Conservation (phyloP, 2,329 filamentous ascomycete genomes). For the Delphinella strobiligena region DNA sequence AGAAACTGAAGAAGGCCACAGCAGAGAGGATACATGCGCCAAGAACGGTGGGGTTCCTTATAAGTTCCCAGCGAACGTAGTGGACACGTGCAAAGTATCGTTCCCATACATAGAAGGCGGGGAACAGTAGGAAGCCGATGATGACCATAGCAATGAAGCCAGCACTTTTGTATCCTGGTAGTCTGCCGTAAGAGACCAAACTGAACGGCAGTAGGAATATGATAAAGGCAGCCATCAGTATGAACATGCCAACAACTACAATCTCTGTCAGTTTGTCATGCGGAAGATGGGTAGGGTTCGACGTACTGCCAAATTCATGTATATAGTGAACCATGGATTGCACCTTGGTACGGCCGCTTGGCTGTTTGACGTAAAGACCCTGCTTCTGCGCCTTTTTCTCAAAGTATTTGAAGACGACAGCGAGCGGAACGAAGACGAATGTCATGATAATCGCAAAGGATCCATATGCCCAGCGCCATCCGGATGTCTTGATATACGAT, state of each 20-base stretch:
- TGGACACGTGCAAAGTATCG: slow-evolving; percentile 42
- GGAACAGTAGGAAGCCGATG: slow-evolving; percentile 18
- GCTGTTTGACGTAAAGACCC: slow-evolving; percentile 13
- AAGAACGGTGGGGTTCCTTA: slow-evolving; percentile 38
- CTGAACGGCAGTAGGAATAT: slow-evolving; percentile 13
- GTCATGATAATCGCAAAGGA: slow-evolving; percentile 20
- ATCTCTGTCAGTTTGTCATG: slow-evolving; percentile 6
- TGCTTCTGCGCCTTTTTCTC: slow-evolving; percentile 17
- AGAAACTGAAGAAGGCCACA: slow-evolving; percentile 36
- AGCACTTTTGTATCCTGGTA: slow-evolving; percentile 10
- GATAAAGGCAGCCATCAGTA: slow-evolving; percentile 14
- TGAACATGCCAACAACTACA: slow-evolving; percentile 15
- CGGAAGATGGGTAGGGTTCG: neutral
- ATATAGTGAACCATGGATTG: slow-evolving; percentile 18
- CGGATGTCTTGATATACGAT: slow-evolving; percentile 7
- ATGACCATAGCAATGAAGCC: slow-evolving; percentile 21
- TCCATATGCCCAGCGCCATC: slow-evolving; percentile 21
- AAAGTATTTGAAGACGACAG: slow-evolving; percentile 17
- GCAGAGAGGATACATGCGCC: slow-evolving; percentile 31
- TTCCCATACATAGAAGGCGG: slow-evolving; percentile 45
- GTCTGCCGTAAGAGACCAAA: slow-evolving; percentile 9
- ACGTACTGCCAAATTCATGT: slow-evolving; percentile 19
- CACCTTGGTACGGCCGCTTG: slow-evolving; percentile 12
- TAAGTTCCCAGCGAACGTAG: slow-evolving; percentile 43
- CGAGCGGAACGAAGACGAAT: slow-evolving; percentile 16